Base-by-base conservation (phyloP, 164 flowering plant species). In the Euptelea pleiosperma region DNA sequence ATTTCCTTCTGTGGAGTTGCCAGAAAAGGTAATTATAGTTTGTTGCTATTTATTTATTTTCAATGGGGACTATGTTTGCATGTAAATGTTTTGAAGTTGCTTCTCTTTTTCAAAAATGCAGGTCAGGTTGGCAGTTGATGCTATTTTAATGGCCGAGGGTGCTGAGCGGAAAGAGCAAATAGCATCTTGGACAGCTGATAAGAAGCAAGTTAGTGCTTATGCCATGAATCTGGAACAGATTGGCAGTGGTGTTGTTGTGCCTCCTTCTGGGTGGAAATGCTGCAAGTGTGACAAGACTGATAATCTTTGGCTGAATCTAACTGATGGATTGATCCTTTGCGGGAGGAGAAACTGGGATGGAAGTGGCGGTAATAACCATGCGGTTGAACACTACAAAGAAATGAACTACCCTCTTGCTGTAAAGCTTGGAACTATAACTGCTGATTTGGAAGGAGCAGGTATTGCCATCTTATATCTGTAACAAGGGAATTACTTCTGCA, bases 361-460 rank as follows among this genome's bases (percentile, higher is more conserved):
- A 54, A 86, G 64, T 71, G 97, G 99, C 45, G 99, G 99, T 21
- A 93, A 93, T 68, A 81, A 90, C 79, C 99, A 93, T 77, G 99
- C 99, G 7, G 34, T 90, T 57, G 86, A 88, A 48, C 93, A 90
- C 67, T 93, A 82, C 62, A 79, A 78, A 53, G 83, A 77, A 66
- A 83, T 93, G 2, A 71, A 78, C n/a, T 86, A 81, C 60, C 99
- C 99, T 47, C 91, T 93, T 39, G 96, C 99, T 45, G 97, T 90
- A 37, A 93, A 90, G 79, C 93, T 90, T 55, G 99, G 99, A 45
- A 90, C 99, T 5, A 83, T 93, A 63, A 86, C 98, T 40, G 85
- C 89, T 75, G 97, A 93, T 80, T 74, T 93, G 57, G 91, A 88
- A 73, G 86, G 75, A 58, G 99, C 99, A 82, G 99, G 99, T 93